Evolutionary conservation across 75 land plant species (phyloP).

Genomic region (Picea sitchensis): DNA sequence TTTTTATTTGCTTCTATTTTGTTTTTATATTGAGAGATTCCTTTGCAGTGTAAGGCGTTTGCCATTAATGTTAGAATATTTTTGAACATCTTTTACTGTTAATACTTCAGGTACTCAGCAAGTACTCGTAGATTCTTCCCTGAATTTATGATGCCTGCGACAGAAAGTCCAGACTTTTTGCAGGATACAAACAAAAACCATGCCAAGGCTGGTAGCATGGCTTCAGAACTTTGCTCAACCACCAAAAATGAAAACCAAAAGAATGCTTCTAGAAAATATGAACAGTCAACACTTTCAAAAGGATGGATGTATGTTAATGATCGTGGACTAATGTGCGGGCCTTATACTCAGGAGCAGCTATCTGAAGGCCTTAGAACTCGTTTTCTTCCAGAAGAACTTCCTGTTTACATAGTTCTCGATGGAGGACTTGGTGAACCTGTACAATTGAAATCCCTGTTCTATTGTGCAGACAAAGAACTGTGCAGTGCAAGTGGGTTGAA

Average conservation of each 20-base stretch:
- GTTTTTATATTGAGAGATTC: too few relatives aligned
- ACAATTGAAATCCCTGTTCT: neutral
- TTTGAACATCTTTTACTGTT: neutral
- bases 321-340: neutral
- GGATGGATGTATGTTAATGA: conserved; percentile 11
- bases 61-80: neutral
- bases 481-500: neutral
- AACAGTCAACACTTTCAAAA: neutral
- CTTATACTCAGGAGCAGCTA: neutral
- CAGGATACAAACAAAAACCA: neutral
- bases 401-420: neutral
- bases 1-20: too few relatives aligned
- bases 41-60: too few relatives aligned
- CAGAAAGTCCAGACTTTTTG: neutral
- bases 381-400: conserved; percentile 7
- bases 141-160: neutral
- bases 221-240: neutral
- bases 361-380: neutral
- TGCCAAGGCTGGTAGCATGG: neutral
- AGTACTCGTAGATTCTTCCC: neutral
- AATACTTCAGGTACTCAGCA: neutral
- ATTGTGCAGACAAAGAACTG: neutral
- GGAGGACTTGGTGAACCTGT: conserved; percentile 6
- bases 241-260: too few relatives aligned
- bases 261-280: neutral